Percentiles rank a stretch among this genome's conserved stretches.
Evolutionary conservation across 1,284 basidiomycete genomes (phyloP).

Genomic region (Irpex sp.): DNA sequence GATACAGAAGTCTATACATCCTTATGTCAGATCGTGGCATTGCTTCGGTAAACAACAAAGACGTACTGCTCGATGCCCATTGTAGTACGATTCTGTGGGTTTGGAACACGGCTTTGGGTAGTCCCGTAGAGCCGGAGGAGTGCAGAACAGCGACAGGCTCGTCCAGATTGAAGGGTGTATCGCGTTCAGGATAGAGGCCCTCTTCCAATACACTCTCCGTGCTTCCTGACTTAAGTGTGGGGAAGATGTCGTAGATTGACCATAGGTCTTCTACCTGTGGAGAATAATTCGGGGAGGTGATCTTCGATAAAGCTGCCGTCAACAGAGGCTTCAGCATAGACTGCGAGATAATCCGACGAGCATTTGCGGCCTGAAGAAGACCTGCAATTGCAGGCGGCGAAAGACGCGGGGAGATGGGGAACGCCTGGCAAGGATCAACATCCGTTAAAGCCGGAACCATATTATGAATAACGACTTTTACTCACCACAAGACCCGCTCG

Average conservation of each 20-base stretch:
- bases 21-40: neutral
- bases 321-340: slow-evolving; percentile 6
- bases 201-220: neutral
- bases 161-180: neutral
- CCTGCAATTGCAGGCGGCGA: slow-evolving; percentile 12
- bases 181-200: slow-evolving; percentile 3
- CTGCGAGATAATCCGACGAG: slow-evolving; percentile 11
- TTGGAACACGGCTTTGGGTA: slow-evolving; percentile 18
- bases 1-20: neutral
- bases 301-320: neutral
- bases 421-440: slow-evolving; percentile 20
- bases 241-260: slow-evolving; percentile 11
- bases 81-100: slow-evolving; percentile 6
- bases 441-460: neutral
- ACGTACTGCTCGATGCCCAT: slow-evolving; percentile 2
- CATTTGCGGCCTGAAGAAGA: slow-evolving; percentile 11
- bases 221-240: neutral
- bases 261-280: slow-evolving; percentile 10
- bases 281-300: neutral
- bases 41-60: neutral
- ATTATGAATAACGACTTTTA: neutral
- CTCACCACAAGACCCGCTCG: slow-evolving; percentile 24
- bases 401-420: slow-evolving; percentile 12
- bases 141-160: slow-evolving; percentile 9
- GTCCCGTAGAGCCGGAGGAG: slow-evolving; percentile 13